These are phyloP conservation scores for Sugiyamaella marilandica DNA, from an alignment of 805 yeast species.

Conservation along the genomic window DNA sequence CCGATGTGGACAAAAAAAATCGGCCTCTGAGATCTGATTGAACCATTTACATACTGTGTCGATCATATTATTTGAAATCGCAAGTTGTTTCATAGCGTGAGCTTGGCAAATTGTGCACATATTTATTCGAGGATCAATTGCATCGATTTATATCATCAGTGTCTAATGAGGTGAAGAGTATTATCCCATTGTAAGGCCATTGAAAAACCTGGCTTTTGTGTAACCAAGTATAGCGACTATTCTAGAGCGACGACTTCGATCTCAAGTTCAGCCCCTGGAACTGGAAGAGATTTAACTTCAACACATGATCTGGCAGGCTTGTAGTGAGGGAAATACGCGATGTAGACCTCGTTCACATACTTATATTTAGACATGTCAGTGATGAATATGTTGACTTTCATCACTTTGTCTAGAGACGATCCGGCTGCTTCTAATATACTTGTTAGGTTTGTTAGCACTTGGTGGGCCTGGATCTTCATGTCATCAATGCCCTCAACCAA, in stretches of 20 bases:
- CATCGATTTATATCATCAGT: too few relatives aligned
- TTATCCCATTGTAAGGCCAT: too few relatives aligned
- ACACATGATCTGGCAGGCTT: slow-evolving; percentile 91
- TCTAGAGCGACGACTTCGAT: slow-evolving; percentile 71
- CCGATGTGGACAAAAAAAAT: too few relatives aligned
- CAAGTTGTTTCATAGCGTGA: too few relatives aligned
- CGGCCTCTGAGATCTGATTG: too few relatives aligned
- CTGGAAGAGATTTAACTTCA: slow-evolving; percentile 79
- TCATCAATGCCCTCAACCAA: slow-evolving; percentile 68
- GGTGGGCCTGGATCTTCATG: slow-evolving; percentile 34
- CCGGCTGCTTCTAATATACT: slow-evolving; percentile 73
- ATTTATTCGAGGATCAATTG: too few relatives aligned
- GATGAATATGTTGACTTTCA: slow-evolving; percentile 78
- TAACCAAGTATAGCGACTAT: neutral
- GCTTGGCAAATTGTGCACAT: too few relatives aligned
- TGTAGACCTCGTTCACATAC: slow-evolving; percentile 75
- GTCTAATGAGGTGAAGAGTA: too few relatives aligned
- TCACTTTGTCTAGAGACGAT: slow-evolving; percentile 70
- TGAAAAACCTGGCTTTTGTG: too few relatives aligned
- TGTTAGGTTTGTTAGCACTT: slow-evolving; percentile 27
- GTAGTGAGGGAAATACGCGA: slow-evolving; percentile 24
- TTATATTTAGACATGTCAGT: slow-evolving; percentile 80
- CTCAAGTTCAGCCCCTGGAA: slow-evolving; percentile 43
- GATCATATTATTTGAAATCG: too few relatives aligned
- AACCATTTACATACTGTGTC: too few relatives aligned